phyloP scores from a whole-genome alignment of 2,329 filamentous ascomycete species.

The Neophaeococcomyces aloes region DNA sequence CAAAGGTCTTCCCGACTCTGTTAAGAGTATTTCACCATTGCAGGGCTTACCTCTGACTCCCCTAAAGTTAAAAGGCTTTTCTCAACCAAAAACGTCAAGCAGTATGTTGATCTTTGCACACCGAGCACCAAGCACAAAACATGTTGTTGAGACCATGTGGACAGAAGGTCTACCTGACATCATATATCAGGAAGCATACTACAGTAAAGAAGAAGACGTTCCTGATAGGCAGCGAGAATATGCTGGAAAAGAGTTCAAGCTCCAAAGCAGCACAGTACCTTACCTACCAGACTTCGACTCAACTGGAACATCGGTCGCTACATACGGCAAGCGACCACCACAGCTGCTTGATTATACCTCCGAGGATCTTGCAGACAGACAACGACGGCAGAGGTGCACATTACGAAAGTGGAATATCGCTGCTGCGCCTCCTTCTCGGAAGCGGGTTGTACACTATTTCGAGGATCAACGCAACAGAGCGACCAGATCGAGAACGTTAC shows the following conservation, averaged over 20 bases:
- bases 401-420: constrained; percentile 69
- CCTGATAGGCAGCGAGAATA: constrained; percentile 69
- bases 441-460: constrained; percentile 63
- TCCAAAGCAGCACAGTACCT: constrained; percentile 64
- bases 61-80: constrained; percentile 1
- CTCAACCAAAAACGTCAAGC: neutral
- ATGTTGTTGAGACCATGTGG: constrained; percentile 46
- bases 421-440: constrained; percentile 55
- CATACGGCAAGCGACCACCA: constrained; percentile 43
- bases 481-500: constrained; percentile 6
- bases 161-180: constrained; percentile 52
- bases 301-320: constrained; percentile 46
- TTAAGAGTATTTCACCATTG: neutral
- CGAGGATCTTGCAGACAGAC: constrained; percentile 42
- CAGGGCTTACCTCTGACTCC: neutral
- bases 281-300: constrained; percentile 72
- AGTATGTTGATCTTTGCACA: constrained; percentile 22
- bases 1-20: neutral
- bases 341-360: constrained; percentile 40
- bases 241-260: constrained; percentile 72
- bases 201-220: constrained; percentile 73
- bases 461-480: constrained; percentile 25
- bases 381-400: constrained; percentile 48
- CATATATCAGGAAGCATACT: constrained; percentile 77
- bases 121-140: constrained; percentile 18